Evolutionary conservation across 2,329 filamentous ascomycete genomes (phyloP).

Genomic region (Sporothrix variecibatus): DNA sequence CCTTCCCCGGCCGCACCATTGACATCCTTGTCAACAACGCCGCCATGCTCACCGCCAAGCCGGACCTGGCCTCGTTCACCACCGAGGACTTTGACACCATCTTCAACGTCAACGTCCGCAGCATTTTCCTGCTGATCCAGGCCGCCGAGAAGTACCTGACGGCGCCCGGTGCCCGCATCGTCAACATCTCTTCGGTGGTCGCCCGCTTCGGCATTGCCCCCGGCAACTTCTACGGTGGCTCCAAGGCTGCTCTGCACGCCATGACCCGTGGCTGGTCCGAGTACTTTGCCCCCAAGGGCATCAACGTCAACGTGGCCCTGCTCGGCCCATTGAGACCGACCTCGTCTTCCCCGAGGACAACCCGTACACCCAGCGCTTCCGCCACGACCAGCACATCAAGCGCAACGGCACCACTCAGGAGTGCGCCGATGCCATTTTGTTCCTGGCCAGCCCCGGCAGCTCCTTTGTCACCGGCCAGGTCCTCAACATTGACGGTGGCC

Average conservation of each 20-base stretch:
- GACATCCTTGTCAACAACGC: constrained; percentile 33
- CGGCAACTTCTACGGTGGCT: constrained; percentile 27
- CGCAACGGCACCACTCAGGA: constrained; percentile 32
- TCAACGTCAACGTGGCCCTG: constrained; percentile 30
- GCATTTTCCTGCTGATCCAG: constrained; percentile 30
- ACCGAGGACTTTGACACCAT: constrained; percentile 26
- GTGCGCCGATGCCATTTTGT: constrained; percentile 31
- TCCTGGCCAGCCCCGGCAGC: constrained; percentile 31
- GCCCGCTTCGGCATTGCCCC: constrained; percentile 25
- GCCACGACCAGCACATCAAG: constrained; percentile 31
- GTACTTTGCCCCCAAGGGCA: constrained; percentile 30
- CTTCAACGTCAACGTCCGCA: constrained; percentile 31
- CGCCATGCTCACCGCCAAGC: constrained; percentile 17
- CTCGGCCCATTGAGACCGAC: constrained; percentile 31
- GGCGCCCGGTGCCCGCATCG: constrained; percentile 27
- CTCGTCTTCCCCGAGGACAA: constrained; percentile 31
- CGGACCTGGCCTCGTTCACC: constrained; percentile 21
- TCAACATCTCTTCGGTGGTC: constrained; percentile 30
- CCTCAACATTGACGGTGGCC: constrained; percentile 33
- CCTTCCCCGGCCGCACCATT: constrained; percentile 30
- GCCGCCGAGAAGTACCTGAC: constrained; percentile 29
- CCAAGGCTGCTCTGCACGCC: constrained; percentile 31
- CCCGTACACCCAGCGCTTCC: constrained; percentile 27
- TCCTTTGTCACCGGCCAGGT: constrained; percentile 33
- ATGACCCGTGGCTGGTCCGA: constrained; percentile 31